phyloP scores from a whole-genome alignment of 306 rosid species.

The Trifolium pratense region DNA sequence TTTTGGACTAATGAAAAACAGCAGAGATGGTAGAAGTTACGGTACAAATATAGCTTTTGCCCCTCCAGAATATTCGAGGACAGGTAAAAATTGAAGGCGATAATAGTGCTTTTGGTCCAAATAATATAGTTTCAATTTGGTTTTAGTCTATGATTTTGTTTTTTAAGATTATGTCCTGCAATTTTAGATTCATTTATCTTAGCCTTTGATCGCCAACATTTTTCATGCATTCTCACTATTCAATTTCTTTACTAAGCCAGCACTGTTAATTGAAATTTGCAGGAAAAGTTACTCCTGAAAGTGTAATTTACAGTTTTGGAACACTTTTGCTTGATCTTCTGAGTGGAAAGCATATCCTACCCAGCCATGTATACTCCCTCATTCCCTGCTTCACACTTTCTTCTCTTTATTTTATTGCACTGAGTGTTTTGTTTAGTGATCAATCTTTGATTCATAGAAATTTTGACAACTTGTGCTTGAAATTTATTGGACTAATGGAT shows the following conservation, averaged over 20 bases:
- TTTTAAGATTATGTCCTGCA: too few species aligned
- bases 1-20: slow-evolving; percentile 96
- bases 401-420: neutral
- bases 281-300: neutral
- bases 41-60: slow-evolving; percentile 95
- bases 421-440: neutral
- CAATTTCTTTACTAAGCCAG: neutral
- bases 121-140: too few species aligned
- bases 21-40: slow-evolving; percentile 94
- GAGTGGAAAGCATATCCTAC: neutral
- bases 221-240: neutral
- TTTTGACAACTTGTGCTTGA: neutral
- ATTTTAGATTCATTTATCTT: too few species aligned
- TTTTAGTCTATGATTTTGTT: too few species aligned
- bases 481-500: neutral
- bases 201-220: neutral
- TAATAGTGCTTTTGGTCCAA: neutral
- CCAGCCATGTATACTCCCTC: neutral
- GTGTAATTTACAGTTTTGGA: neutral
- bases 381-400: neutral
- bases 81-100: neutral
- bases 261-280: neutral
- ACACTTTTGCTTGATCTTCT: neutral
- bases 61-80: slow-evolving; percentile 81
- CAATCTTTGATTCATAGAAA: neutral